Base-by-base conservation (phyloP, 2,329 filamentous ascomycete genomes). In the Diaporthe sp. region DNA sequence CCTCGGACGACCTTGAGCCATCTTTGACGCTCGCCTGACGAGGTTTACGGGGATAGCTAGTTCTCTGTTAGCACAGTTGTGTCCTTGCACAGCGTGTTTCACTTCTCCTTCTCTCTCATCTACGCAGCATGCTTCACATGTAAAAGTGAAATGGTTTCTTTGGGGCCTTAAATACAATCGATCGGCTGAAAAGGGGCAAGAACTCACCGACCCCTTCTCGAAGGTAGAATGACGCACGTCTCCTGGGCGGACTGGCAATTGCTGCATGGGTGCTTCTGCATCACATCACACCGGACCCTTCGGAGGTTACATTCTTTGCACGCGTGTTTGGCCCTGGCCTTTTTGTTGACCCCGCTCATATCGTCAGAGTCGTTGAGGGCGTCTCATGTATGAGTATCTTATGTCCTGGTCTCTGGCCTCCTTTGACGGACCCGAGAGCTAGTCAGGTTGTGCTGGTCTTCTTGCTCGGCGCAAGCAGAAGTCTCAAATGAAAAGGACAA, bases 271-370 rank as follows among this genome's bases (percentile, higher is more conserved):
- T 72, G 74, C 57, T 74, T 74, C 49, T 78, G 72, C 25, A 77
- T 78, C 61, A 79, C 78, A 61, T 79, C 74, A 65, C 78, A 79
- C 42, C 77, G 77, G 6, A 79, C 74, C 25, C 78, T 69, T 6
- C 77, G 77, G n/a, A 76, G 74, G 73, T 79, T 78, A 75, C 78
- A 79, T 31, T 77, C 77, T n/a, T 46, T 75, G 49, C 78, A 79
- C n/a, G 78, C 78, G 22, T 79, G 78, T 42, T 79, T 79, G 28
- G 78, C 78, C 44, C 78, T 78, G 3, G 75, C 55, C 28, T 74
- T 77, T n/a, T 75, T 79, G 25, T 59, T 37, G 73, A 59, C 65
- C 28, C 53, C 62, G 37, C 67, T 69, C 74, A 75, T 75, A 37
- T 15, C 61, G 70, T 46, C 61, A 59, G 46, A 4, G 22, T 31